A percentile compares a stretch with the other conserved stretches of the same genome.
phyloP scores from a whole-genome alignment of 768 basidiomycete species.

The Boletellus ananas region DNA sequence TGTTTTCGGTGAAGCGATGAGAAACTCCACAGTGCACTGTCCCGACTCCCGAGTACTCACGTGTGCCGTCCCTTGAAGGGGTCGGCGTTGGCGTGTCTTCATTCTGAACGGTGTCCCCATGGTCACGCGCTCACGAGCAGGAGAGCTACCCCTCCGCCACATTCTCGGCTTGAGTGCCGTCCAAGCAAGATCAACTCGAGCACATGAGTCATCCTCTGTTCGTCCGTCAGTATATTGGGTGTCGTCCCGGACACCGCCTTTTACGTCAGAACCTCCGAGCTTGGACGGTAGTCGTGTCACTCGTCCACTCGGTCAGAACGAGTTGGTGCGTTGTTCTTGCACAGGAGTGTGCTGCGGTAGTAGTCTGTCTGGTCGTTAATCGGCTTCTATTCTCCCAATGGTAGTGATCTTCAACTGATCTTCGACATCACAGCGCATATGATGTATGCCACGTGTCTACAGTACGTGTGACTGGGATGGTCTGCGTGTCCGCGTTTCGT shows the following conservation, averaged over 20 bases:
- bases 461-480: neutral
- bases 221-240: conserved; percentile 6
- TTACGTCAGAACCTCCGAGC: conserved; percentile 23
- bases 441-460: conserved; percentile 17
- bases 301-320: too few species aligned
- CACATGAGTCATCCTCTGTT: conserved; percentile 1
- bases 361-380: conserved; percentile 17
- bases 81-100: conserved; percentile 1
- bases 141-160: conserved; percentile 1
- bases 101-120: neutral
- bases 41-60: conserved; percentile 14
- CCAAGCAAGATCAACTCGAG: neutral
- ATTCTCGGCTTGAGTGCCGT: neutral
- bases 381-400: conserved; percentile 23
- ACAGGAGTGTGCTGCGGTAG: neutral
- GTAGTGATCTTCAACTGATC: conserved; percentile 30
- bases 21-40: conserved; percentile 12
- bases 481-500: neutral
- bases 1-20: conserved; percentile 16
- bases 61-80: neutral
- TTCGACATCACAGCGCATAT: conserved; percentile 12
- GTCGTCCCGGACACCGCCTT: conserved; percentile 2
- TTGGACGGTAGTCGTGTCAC: too few species aligned
- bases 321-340: neutral
- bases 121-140: neutral